Conservation (phyloP, 345 rosid genomes). For the Diplotaxis tenuifolia region DNA sequence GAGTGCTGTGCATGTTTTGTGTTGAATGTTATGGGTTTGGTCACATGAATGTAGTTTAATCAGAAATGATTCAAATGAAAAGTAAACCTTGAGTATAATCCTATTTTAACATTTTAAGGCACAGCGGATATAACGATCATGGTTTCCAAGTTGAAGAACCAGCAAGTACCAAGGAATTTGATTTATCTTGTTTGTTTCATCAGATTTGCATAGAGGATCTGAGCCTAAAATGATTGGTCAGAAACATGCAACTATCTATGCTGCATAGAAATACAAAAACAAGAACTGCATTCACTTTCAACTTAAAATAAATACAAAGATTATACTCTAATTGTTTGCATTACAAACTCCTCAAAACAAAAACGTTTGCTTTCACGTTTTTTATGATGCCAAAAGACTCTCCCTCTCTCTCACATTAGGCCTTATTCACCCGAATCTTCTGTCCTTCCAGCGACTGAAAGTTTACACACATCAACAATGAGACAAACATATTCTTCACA, state of each 20-base stretch:
- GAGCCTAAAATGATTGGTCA: background rate
- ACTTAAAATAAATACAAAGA: constrained; percentile 13
- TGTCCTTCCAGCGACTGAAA: constrained; percentile 84
- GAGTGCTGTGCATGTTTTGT: constrained; percentile 18
- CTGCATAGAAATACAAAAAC: background rate
- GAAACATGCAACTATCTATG: background rate
- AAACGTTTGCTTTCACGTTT: background rate
- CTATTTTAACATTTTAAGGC: background rate
- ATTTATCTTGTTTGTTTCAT: constrained; percentile 1
- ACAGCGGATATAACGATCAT: background rate
- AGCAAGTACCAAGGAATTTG: background rate
- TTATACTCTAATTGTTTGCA: constrained; percentile 24
- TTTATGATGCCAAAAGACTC: background rate
- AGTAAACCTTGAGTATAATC: too few species aligned
- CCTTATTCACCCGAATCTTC: constrained; percentile 78
- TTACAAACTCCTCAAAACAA: constrained; percentile 27
- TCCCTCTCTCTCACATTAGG: constrained; percentile 32
- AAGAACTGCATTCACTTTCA: constrained; percentile 16
- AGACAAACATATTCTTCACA: background rate
- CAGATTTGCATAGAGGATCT: background rate
- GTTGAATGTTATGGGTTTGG: constrained; percentile 14
- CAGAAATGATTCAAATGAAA: background rate
- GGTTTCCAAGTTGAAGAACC: background rate
- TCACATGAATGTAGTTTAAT: background rate
- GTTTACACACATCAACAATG: background rate